phyloP scores from a whole-genome alignment of 768 basidiomycete genomes.

The Plicaturopsis crispa region DNA sequence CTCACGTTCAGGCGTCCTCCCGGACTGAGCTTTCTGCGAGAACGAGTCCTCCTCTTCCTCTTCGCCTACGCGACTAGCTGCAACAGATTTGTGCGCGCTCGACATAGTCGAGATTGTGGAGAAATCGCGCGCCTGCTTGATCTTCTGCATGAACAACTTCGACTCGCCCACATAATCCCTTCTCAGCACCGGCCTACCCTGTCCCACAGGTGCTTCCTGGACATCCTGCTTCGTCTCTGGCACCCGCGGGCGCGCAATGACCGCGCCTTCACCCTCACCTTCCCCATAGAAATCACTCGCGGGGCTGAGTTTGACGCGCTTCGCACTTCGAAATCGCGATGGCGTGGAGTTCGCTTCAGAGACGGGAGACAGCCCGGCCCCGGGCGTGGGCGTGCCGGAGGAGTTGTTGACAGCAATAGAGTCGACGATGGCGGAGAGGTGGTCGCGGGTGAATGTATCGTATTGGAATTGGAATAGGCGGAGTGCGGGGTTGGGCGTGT shows the following conservation, averaged over 20 bases:
- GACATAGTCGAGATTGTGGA: slow-evolving; percentile 64
- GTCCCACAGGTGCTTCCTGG: no score
- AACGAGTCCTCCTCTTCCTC: neutral
- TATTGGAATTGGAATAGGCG: slow-evolving; percentile 91
- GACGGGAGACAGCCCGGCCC: slow-evolving; percentile 10
- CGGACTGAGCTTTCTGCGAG: no score
- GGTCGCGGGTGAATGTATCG: slow-evolving; percentile 93
- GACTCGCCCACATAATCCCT: slow-evolving; percentile 78
- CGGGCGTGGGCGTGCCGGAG: slow-evolving; percentile 45
- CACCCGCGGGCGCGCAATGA: slow-evolving; percentile 40
- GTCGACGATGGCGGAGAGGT: slow-evolving; percentile 90
- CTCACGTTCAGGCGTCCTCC: no score
- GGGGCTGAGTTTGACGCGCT: slow-evolving; percentile 75
- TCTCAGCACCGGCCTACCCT: no score
- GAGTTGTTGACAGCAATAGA: slow-evolving; percentile 82
- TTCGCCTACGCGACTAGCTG: neutral
- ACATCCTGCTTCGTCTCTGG: no score
- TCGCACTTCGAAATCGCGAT: slow-evolving; percentile 63
- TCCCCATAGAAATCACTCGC: slow-evolving; percentile 49
- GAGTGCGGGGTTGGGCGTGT: slow-evolving; percentile 63
- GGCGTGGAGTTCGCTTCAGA: slow-evolving; percentile 34
- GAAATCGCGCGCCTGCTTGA: slow-evolving; percentile 69
- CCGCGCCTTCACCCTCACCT: slow-evolving; percentile 36
- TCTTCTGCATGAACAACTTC: slow-evolving; percentile 70
- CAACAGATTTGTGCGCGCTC: slow-evolving; percentile 22